Base-by-base conservation (phyloP, 1,139 yeast species). In the Candida buenavistaensis region DNA sequence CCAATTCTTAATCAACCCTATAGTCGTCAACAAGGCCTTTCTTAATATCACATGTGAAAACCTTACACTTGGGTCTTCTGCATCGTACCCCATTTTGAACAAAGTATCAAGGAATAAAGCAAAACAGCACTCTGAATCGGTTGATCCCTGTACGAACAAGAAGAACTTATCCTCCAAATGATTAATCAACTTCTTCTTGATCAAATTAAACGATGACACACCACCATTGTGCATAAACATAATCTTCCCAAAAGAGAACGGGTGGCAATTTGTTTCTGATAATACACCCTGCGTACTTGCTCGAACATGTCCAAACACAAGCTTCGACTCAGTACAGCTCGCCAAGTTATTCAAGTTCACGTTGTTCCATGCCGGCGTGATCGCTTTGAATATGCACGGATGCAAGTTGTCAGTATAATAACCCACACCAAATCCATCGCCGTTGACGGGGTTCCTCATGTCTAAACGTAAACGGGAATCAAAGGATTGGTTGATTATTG, bases 201-300 rank as follows among this genome's bases (percentile, higher is more conserved):
- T 85, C 47, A 66, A 65, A 38, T 70, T 59, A 57, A 92, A 92
- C 36, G 80, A 76, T 10, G 92, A 74, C 15, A 92, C 78, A 5
- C 94, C 95, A 19, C 98, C 98, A 61, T 92, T 92, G 61, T 92
- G 97, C 98, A 92, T 92, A 58, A 92, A 92, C 85, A 92, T 86
- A 32, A 90, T 65, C 34, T 80, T 80, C 40, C 92, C 94, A 55
- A 77, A 89, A 3, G 86, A 81, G 60, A 90, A 85, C 0, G 97
- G 97, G 56, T 92, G 98, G 61, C 97, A 92, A 62, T 92, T 92
- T 2, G 96, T 89, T 55, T 92, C 97, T 4, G 95, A 77, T 21
- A 92, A 64, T 1, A 86, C 95, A 24, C 98, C 98, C 43, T 95
- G 89, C 0, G 98, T 92, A 1, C 96, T 86, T 0, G 98, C 98